Conservation (phyloP, 805 yeast genomes). For the Nakazawaea wyomingensis region DNA sequence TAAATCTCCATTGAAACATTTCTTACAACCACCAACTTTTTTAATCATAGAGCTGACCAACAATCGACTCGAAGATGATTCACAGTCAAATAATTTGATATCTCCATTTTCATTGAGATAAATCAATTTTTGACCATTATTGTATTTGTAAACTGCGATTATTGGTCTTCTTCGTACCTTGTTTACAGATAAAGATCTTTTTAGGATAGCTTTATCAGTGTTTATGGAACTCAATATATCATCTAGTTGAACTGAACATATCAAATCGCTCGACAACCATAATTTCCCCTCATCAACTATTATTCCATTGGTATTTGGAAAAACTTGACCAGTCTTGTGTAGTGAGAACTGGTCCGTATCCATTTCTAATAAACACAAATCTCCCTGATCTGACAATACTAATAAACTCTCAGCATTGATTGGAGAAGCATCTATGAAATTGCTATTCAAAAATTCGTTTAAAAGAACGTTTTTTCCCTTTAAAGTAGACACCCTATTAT, state of each 20-base stretch:
- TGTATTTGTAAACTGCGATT: too few species aligned
- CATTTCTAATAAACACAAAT: constrained; percentile 27
- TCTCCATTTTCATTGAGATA: constrained; percentile 34
- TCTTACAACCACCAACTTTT: constrained; percentile 34
- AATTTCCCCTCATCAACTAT: constrained; percentile 17
- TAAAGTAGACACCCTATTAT: constrained; percentile 26
- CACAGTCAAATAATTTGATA: constrained; percentile 25
- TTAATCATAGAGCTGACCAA: constrained; percentile 34
- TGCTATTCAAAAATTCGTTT: constrained; percentile 42
- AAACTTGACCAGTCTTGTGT: constrained; percentile 18
- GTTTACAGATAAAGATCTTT: too few species aligned
- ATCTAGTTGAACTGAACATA: constrained; percentile 16
- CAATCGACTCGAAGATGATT: constrained; percentile 10
- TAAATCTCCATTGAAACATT: constrained; percentile 25
- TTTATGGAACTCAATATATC: constrained; percentile 15
- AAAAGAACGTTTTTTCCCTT: constrained; percentile 58
- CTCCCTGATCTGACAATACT: constrained; percentile 28
- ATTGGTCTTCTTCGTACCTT: too few species aligned
- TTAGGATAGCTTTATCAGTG: too few species aligned
- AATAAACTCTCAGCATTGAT: constrained; percentile 32
- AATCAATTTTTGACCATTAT: too few species aligned
- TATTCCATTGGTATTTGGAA: constrained; percentile 18
- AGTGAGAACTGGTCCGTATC: constrained; percentile 19
- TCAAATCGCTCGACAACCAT: constrained; percentile 15
- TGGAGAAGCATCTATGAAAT: constrained; percentile 38